phyloP scores from a whole-genome alignment of 2,329 filamentous ascomycete species.

The Herpomyces periplanetae region DNA sequence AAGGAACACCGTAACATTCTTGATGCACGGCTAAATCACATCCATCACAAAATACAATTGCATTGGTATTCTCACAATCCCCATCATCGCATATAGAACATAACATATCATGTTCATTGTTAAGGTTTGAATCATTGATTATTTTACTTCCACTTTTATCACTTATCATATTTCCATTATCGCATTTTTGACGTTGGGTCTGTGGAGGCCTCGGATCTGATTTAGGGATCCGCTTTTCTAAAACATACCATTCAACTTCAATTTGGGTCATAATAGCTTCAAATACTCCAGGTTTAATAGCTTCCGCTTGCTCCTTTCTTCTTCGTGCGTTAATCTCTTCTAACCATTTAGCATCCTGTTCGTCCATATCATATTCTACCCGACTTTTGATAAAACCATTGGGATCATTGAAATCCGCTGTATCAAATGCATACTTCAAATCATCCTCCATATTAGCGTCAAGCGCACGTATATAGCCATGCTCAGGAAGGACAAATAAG shows the following conservation, averaged over 20 bases:
- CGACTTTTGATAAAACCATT: conserved; percentile 14
- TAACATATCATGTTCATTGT: conserved; percentile 84
- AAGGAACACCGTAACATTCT: conserved; percentile 92
- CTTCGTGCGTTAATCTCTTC: conserved; percentile 42
- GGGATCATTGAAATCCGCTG: conserved; percentile 18
- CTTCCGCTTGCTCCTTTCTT: conserved; percentile 28
- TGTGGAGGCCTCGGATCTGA: conserved; percentile 84
- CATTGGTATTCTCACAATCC: conserved; percentile 97
- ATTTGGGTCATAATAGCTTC: conserved; percentile 97
- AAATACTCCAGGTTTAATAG: conserved; percentile 68
- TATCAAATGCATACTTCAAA: conserved; percentile 14
- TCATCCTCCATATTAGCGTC: conserved; percentile 23
- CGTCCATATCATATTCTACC: conserved; percentile 98
- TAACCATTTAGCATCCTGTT: conserved; percentile 90
- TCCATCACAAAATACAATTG: conserved; percentile 92
- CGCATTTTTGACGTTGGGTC: conserved; percentile 63
- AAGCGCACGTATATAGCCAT: conserved; percentile 20
- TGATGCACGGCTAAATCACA: conserved; percentile 93
- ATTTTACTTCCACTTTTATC: conserved; percentile 64
- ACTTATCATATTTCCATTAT: conserved; percentile 75
- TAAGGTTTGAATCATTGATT: no score
- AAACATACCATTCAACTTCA: conserved; percentile 84
- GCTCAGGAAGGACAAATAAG: conserved; percentile 37
- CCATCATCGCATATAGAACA: conserved; percentile 93
- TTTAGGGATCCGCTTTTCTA: conserved; percentile 88